Evolutionary conservation across 2,329 filamentous ascomycete species (phyloP), one percentile per base, ranked within the genome.

Genomic region (Aspergillus puulaauensis): DNA sequence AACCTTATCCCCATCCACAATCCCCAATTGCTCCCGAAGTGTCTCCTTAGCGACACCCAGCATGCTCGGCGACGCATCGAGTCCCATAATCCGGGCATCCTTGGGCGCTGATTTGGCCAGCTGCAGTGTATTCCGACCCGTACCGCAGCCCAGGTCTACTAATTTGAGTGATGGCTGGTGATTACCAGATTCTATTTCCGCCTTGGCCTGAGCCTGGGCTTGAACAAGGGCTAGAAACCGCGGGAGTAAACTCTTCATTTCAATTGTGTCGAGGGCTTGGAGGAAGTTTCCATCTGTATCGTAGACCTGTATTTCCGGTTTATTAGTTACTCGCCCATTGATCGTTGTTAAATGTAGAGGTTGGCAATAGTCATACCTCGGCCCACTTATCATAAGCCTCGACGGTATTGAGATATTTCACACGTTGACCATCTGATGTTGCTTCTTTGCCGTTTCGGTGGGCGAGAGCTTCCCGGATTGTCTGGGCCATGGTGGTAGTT

Each of bases 281-380:
- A 90, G 77, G 68, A 88, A 86, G 68, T 89, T 89, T 33, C 83
- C 83, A 61, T 89, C 86, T 33, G 78, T 83, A 70, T 89, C 86
- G 73, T 89, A 89, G 44, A 86, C 75, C 59, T 77, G 63, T 39
- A n/a, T 47, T 14, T 9, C 41, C 2, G 24, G 11, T 15, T 40
- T 24, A 37, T 37, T n/a, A n/a, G 35, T 37, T n/a, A 14, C 14
- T 37, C 14, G 35, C 7, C 15, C 35, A 37, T n/a, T 19, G 2
- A 27, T 40, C 7, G 17, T 39, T 41, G 17, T 40, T 37, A 17
- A 6, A 21, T 50, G 12, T 23, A 21, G 14, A 3, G 3, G 6
- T 14, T 33, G 24, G 8, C 33, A 23, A 11, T 19, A 27, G 21
- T 23, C 64, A 52, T 64, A 73, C 73, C 66, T 72, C 61, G 11